Evolutionary conservation across 805 yeast genomes (phyloP).

Genomic region (Candida golubevii): DNA sequence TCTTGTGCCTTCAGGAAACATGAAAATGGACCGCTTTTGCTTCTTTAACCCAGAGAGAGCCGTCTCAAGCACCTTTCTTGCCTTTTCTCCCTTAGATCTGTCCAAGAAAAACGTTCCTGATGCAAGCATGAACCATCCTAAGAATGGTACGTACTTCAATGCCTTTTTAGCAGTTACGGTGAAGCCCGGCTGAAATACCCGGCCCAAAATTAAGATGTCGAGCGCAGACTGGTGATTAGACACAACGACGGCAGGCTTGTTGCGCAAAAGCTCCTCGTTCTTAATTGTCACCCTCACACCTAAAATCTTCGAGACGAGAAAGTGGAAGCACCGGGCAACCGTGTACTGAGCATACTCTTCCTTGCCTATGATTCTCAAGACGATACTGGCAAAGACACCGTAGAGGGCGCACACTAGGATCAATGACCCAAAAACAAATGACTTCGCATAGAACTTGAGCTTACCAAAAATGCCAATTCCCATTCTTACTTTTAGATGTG

Average conservation of each 20-base stretch:
- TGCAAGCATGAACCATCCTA: slow-evolving; percentile 95
- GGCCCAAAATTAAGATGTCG: slow-evolving; percentile 79
- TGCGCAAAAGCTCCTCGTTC: slow-evolving; percentile 33
- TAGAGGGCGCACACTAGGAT: slow-evolving; percentile 61
- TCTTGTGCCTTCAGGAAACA: slow-evolving; percentile 98
- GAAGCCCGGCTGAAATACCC: slow-evolving; percentile 80
- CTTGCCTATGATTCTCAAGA: slow-evolving; percentile 65
- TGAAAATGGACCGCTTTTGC: slow-evolving; percentile 70
- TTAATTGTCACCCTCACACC: slow-evolving; percentile 69
- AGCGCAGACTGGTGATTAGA: slow-evolving; percentile 90
- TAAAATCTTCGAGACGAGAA: slow-evolving; percentile 52
- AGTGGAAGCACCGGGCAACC: slow-evolving; percentile 79
- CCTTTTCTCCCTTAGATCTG: slow-evolving; percentile 69
- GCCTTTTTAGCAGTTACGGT: slow-evolving; percentile 90
- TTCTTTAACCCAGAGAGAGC: slow-evolving; percentile 62
- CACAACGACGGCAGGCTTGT: slow-evolving; percentile 71
- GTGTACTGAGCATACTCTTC: slow-evolving; percentile 82
- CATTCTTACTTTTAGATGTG: too few relatives aligned
- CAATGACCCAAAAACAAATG: slow-evolving; percentile 46
- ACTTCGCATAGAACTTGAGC: slow-evolving; percentile 52
- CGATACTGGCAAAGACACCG: slow-evolving; percentile 73
- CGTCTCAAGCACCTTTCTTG: slow-evolving; percentile 65
- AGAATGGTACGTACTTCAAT: slow-evolving; percentile 76
- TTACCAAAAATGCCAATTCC: slow-evolving; percentile 16
- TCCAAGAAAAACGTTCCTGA: slow-evolving; percentile 91